Evolutionary conservation across 2,329 filamentous ascomycete genomes (phyloP).

Genomic region (Diplocarpon rosae): DNA sequence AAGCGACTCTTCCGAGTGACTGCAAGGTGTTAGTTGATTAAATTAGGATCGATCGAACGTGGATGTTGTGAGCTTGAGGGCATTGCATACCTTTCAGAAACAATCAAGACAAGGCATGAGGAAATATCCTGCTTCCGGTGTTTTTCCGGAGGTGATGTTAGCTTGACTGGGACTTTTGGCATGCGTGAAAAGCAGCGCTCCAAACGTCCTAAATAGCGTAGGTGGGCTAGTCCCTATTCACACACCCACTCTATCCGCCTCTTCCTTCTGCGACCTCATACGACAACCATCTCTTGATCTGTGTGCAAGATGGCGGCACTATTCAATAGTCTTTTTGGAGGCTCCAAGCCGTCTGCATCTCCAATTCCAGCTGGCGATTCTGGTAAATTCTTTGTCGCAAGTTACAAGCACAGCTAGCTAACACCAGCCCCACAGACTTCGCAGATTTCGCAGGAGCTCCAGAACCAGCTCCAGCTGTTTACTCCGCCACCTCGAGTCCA

Average conservation of each 20-base stretch:
- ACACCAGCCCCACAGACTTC: slow-evolving; percentile 52
- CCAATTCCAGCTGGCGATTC: slow-evolving; percentile 44
- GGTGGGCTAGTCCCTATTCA: too few relatives aligned
- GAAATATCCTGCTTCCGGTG: too few relatives aligned
- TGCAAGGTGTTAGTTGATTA: too few relatives aligned
- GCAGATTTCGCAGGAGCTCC: slow-evolving; percentile 82
- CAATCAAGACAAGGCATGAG: too few relatives aligned
- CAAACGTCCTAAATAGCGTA: too few relatives aligned
- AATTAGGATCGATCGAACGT: too few relatives aligned
- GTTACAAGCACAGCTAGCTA: slow-evolving; percentile 2
- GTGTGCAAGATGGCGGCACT: slow-evolving; percentile 25
- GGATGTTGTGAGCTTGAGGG: too few relatives aligned
- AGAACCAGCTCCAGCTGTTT: slow-evolving; percentile 46
- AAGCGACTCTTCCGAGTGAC: too few relatives aligned
- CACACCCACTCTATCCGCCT: not conserved
- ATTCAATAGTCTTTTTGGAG: slow-evolving; percentile 53
- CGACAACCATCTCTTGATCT: slow-evolving; percentile 6
- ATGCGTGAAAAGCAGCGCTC: too few relatives aligned
- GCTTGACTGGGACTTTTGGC: too few relatives aligned
- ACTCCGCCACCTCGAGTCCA: slow-evolving; percentile 33
- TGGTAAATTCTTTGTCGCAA: slow-evolving; percentile 38
- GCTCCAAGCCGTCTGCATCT: slow-evolving; percentile 47
- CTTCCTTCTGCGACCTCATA: not conserved
- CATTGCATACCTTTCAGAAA: too few relatives aligned
- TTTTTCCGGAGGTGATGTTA: too few relatives aligned